phyloP scores from a whole-genome alignment of 2,329 filamentous ascomycete genomes.

The Chrysosporium queenslandicum region DNA sequence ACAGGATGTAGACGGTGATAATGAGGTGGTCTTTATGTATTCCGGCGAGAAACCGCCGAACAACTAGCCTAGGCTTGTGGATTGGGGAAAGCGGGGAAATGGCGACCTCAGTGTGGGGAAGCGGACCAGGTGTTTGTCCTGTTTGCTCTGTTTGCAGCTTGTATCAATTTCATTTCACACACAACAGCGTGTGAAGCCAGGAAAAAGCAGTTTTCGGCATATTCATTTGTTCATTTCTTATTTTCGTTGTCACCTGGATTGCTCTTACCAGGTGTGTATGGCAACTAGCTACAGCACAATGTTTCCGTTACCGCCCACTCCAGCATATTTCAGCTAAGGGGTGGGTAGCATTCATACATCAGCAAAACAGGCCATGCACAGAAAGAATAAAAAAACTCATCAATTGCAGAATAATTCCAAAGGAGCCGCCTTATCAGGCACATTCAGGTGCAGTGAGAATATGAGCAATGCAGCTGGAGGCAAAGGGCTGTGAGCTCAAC shows the following conservation, averaged over 20 bases:
- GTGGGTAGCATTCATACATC: not conserved
- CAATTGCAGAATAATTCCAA: not conserved
- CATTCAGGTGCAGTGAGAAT: not conserved
- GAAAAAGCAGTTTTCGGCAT: too few species aligned
- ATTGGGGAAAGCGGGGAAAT: constrained; percentile 10
- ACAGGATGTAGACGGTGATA: not conserved
- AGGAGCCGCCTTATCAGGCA: not conserved
- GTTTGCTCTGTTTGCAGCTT: constrained; percentile 1
- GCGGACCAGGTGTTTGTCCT: not conserved
- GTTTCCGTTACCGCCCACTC: not conserved
- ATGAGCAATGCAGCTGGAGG: not conserved
- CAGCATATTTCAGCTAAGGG: not conserved
- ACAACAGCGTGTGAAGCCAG: too few species aligned
- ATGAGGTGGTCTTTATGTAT: not conserved
- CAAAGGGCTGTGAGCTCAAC: too few species aligned
- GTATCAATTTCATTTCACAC: too few species aligned
- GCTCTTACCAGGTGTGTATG: too few species aligned
- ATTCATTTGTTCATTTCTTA: not conserved
- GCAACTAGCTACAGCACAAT: constrained; percentile 1
- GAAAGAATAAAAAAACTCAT: not conserved
- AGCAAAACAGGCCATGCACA: not conserved
- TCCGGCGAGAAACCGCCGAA: not conserved
- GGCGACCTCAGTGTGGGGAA: not conserved
- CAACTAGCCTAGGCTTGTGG: not conserved
- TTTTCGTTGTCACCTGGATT: too few species aligned